phyloP scores from a whole-genome alignment of 2,329 filamentous ascomycete species.

The Colletotrichum sansevieriae region DNA sequence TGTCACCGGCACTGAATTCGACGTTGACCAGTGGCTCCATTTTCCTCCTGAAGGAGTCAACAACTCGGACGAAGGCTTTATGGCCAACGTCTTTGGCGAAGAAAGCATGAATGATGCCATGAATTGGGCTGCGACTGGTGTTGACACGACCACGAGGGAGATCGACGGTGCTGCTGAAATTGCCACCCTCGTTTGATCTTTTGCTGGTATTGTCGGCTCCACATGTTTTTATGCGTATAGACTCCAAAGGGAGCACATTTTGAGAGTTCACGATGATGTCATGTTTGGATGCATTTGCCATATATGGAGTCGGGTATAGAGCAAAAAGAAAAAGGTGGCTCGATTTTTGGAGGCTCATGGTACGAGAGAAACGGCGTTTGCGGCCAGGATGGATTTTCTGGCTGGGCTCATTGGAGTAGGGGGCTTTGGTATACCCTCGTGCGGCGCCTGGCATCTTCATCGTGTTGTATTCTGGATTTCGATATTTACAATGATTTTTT shows the following conservation, averaged over 20 bases:
- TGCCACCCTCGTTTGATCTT: slow-evolving; percentile 20
- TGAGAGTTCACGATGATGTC: not conserved
- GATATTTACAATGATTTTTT: slow-evolving; percentile 12
- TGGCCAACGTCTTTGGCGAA: slow-evolving; percentile 50
- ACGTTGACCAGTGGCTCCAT: slow-evolving; percentile 71
- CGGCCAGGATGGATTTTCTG: slow-evolving; percentile 13
- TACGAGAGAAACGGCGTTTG: slow-evolving; percentile 28
- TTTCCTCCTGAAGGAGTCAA: slow-evolving; percentile 65
- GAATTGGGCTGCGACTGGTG: slow-evolving; percentile 39
- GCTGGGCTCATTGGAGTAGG: slow-evolving; percentile 34
- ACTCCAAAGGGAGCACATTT: slow-evolving; percentile 32
- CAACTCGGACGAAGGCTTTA: slow-evolving; percentile 53
- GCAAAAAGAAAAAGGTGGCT: slow-evolving; percentile 28
- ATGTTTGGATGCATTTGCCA: slow-evolving; percentile 26
- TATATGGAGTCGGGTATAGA: slow-evolving; percentile 38
- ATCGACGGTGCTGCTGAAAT: slow-evolving; percentile 27
- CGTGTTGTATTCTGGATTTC: slow-evolving; percentile 1
- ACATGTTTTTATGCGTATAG: slow-evolving; percentile 12
- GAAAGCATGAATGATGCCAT: slow-evolving; percentile 44
- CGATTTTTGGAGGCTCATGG: slow-evolving; percentile 15
- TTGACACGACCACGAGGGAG: slow-evolving; percentile 21
- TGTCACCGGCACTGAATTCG: slow-evolving; percentile 65
- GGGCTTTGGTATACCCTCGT: slow-evolving; percentile 38
- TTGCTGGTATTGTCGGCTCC: not conserved
- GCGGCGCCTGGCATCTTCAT: slow-evolving; percentile 26